A percentile compares a stretch with the other conserved stretches of the same genome.
Evolutionary conservation across 2,329 filamentous ascomycete species (phyloP).

Genomic region (Epichloe typhina): DNA sequence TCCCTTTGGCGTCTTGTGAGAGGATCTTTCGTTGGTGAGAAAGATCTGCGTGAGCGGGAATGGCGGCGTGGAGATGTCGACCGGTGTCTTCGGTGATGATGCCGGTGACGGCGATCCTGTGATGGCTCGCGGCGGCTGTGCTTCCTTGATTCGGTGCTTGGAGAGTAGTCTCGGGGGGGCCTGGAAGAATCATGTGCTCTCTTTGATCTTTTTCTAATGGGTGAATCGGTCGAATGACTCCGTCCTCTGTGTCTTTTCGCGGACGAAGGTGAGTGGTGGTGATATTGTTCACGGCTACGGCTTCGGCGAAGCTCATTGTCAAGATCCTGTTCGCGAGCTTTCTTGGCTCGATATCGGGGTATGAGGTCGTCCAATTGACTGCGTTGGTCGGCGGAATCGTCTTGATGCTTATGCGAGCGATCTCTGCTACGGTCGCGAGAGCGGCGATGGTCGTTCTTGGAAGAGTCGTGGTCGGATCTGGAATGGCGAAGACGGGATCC

Average conservation of each 20-base stretch:
- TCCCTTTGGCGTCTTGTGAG: constrained; percentile 10
- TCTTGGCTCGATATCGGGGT: constrained; percentile 22
- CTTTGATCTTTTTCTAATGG: constrained; percentile 28
- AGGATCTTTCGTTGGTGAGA: constrained; percentile 11
- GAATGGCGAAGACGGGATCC: constrained; percentile 21
- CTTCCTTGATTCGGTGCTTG: constrained; percentile 20
- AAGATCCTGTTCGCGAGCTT: constrained; percentile 17
- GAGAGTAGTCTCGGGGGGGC: constrained; percentile 26
- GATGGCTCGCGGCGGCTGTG: constrained; percentile 19
- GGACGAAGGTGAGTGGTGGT: constrained; percentile 23
- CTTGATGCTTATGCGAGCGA: constrained; percentile 14
- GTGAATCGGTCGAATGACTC: constrained; percentile 24
- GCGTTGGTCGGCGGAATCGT: constrained; percentile 15
- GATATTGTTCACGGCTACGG: constrained; percentile 21
- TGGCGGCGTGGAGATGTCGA: constrained; percentile 17
- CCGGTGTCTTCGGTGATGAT: constrained; percentile 5
- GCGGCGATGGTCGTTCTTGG: constrained; percentile 20
- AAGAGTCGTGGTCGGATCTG: constrained; percentile 18
- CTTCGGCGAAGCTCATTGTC: constrained; percentile 21
- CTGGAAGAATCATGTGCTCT: constrained; percentile 23
- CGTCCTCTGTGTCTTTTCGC: constrained; percentile 29
- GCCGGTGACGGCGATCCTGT: constrained; percentile 17
- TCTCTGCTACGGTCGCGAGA: constrained; percentile 27
- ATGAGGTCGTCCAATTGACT: constrained; percentile 24
- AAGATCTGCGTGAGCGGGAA: constrained; percentile 16